These are phyloP conservation scores for Backusella luteola DNA, from an alignment of 192 early-diverging fungal species.

Conservation along the genomic window DNA sequence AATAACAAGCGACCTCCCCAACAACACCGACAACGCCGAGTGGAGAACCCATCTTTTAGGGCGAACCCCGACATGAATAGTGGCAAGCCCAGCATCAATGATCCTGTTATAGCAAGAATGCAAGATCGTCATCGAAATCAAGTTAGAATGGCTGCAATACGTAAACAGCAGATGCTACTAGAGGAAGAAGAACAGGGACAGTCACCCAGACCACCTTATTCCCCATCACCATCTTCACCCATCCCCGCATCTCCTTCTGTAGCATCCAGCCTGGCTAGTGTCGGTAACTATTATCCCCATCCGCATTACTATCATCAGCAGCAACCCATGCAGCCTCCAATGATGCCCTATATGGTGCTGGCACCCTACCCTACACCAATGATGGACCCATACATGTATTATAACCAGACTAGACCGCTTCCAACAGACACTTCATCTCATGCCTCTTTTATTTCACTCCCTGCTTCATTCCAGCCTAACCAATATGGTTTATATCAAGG, in stretches of 20 bases:
- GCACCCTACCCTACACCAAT: background rate
- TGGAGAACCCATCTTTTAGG: slow-evolving; percentile 11
- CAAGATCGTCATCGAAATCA: slow-evolving; percentile 25
- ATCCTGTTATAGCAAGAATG: slow-evolving; percentile 18
- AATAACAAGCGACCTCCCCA: background rate
- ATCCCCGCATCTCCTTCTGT: background rate
- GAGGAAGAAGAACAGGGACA: background rate
- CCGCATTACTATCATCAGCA: background rate
- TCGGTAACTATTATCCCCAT: background rate
- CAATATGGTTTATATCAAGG: background rate
- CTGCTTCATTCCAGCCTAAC: background rate
- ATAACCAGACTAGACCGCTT: background rate
- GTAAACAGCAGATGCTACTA: slow-evolving; percentile 6
- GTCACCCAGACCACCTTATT: background rate
- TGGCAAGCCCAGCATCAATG: background rate
- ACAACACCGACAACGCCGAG: slow-evolving; percentile 5
- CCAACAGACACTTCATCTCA: background rate
- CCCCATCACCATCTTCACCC: background rate
- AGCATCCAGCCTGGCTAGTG: background rate
- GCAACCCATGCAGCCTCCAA: background rate
- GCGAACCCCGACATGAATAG: slow-evolving; percentile 8
- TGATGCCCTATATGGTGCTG: background rate
- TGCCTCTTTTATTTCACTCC: background rate
- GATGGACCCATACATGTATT: background rate
- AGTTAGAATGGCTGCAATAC: slow-evolving; percentile 16